phyloP scores from a whole-genome alignment of 768 basidiomycete genomes.

The Lentinula detonsa region DNA sequence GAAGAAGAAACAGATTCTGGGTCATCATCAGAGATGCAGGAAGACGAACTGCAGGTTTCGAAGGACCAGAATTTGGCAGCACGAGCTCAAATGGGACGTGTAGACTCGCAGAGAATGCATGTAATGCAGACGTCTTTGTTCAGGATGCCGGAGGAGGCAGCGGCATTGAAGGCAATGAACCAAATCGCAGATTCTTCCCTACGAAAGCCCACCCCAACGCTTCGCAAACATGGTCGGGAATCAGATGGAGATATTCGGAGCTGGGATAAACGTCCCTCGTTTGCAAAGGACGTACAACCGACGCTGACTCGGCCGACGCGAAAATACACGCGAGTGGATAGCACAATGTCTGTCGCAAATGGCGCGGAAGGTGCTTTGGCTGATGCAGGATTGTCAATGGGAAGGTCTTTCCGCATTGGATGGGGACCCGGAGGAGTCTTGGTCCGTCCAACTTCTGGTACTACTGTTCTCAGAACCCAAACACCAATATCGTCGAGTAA shows the following conservation, averaged over 20 bases:
- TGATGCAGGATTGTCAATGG: constrained; percentile 83
- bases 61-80: constrained; percentile 51
- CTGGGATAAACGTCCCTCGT: constrained; percentile 63
- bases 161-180: constrained; percentile 50
- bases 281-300: constrained; percentile 67
- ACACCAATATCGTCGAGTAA: constrained; percentile 35
- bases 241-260: constrained; percentile 68
- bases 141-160: constrained; percentile 68
- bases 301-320: constrained; percentile 66
- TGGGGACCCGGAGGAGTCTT: constrained; percentile 84
- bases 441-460: constrained; percentile 58
- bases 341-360: constrained; percentile 55
- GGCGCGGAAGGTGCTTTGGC: constrained; percentile 60
- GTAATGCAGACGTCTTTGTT: constrained; percentile 93
- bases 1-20: constrained; percentile 32
- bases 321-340: constrained; percentile 74
- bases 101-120: constrained; percentile 86
- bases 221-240: constrained; percentile 73
- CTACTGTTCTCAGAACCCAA: constrained; percentile 46
- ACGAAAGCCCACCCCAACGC: constrained; percentile 24
- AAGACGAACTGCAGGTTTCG: constrained; percentile 40
- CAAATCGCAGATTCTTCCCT: constrained; percentile 24
- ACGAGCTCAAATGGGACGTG: constrained; percentile 66
- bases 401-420: constrained; percentile 82
- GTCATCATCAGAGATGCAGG: constrained; percentile 42